Percentiles rank a stretch among this genome's conserved stretches.
These are phyloP conservation scores for Thinopyrum obtusiflorum DNA, from an alignment of 202 grass and related monocot genomes.

Conservation along the genomic window DNA sequence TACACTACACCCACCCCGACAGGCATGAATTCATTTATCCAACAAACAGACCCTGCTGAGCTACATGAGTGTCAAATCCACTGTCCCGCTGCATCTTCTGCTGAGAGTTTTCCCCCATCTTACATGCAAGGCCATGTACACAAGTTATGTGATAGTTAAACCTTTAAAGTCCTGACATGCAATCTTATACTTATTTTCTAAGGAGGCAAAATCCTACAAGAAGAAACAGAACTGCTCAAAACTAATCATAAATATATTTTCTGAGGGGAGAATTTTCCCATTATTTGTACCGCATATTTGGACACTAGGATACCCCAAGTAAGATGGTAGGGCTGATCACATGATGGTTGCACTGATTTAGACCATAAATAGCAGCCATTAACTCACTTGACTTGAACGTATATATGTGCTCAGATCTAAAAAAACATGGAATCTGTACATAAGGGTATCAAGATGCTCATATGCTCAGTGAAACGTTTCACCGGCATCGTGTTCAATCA, in stretches of 20 bases:
- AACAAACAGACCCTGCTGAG: conserved; percentile 20
- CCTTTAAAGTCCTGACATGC: neutral
- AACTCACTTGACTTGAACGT: conserved; percentile 34
- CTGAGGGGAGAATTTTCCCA: neutral
- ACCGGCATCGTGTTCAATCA: conserved; percentile 2
- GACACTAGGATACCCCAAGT: neutral
- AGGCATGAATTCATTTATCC: conserved; percentile 23
- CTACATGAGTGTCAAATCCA: conserved; percentile 12
- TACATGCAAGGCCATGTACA: neutral
- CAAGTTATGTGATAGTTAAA: conserved; percentile 11
- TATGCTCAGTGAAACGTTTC: conserved; percentile 1
- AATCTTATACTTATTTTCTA: neutral
- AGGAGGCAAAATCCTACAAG: neutral
- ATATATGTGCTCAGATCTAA: neutral
- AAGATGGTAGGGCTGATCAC: conserved; percentile 17
- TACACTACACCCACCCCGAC: conserved; percentile 9
- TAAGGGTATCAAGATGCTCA: neutral
- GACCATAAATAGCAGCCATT: conserved; percentile 42
- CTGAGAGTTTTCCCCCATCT: conserved; percentile 13
- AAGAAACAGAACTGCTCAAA: neutral
- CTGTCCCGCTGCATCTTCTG: conserved; percentile 19
- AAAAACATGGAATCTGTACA: neutral
- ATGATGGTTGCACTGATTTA: conserved; percentile 31
- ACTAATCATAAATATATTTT: neutral
- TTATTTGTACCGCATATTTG: neutral